phyloP scores from a whole-genome alignment of 495 filamentous ascomycete species.

The Penicillium waksmanii region DNA sequence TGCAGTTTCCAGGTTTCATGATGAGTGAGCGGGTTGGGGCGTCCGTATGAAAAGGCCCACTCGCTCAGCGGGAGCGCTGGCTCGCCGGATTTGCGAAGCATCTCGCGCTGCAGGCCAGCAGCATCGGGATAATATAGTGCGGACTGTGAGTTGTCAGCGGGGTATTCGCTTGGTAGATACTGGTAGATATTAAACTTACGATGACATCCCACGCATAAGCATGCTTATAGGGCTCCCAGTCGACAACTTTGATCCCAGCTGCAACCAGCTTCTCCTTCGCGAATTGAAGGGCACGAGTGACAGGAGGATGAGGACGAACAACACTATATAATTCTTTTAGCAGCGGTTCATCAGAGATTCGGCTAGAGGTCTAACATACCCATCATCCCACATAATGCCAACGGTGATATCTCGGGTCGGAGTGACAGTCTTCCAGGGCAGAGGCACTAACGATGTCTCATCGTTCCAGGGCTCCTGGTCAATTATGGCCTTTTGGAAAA shows the following conservation, averaged over 20 bases:
- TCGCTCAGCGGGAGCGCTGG: slow-evolving; percentile 59
- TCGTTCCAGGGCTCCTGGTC: slow-evolving; percentile 63
- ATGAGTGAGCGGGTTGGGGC: slow-evolving; percentile 42
- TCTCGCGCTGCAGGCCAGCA: slow-evolving; percentile 45
- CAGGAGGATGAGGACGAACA: slow-evolving; percentile 68
- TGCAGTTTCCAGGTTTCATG: slow-evolving; percentile 50
- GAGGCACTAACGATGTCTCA: slow-evolving; percentile 60
- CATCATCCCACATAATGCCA: slow-evolving; percentile 72
- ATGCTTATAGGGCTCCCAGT: slow-evolving; percentile 69
- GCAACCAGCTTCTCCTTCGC: slow-evolving; percentile 57
- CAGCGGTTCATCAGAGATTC: neutral
- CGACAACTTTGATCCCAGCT: slow-evolving; percentile 59
- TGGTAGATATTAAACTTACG: slow-evolving; percentile 27
- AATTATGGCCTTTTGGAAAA: slow-evolving; percentile 66
- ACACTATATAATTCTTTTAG: slow-evolving; percentile 11
- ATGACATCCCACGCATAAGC: slow-evolving; percentile 63
- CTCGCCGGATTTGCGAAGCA: slow-evolving; percentile 55
- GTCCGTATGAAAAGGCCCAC: slow-evolving; percentile 60
- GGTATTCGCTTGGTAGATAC: neutral
- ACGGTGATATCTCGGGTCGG: slow-evolving; percentile 59
- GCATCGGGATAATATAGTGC: slow-evolving; percentile 62
- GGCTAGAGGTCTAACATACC: slow-evolving; percentile 23
- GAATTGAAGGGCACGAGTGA: slow-evolving; percentile 60
- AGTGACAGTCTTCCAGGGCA: slow-evolving; percentile 58
- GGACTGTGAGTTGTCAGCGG: slow-evolving; percentile 24